Evolutionary conservation across 2,329 filamentous ascomycete species (phyloP).

Genomic region (Monosporascus sp.): DNA sequence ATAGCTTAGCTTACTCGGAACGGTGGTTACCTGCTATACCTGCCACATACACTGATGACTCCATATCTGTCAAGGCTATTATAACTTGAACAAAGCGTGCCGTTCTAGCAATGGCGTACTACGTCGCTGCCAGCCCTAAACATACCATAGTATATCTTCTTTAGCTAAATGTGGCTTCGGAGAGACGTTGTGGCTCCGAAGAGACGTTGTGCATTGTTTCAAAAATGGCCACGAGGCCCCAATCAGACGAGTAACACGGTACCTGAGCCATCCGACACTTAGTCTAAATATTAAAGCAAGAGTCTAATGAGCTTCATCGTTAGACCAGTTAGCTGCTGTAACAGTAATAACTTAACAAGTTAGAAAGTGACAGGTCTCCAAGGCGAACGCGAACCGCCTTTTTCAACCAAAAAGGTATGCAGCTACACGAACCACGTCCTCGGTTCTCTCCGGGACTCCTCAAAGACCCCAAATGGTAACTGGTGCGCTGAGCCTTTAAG

Average conservation of each 20-base stretch:
- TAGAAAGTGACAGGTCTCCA: too few species aligned
- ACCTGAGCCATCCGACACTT: too few species aligned
- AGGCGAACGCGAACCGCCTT: too few species aligned
- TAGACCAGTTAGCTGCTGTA: too few species aligned
- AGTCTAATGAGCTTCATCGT: too few species aligned
- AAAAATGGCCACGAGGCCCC: not conserved
- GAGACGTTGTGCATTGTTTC: not conserved
- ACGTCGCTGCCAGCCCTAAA: not conserved
- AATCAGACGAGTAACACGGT: not conserved
- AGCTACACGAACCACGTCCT: too few species aligned
- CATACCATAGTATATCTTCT: not conserved
- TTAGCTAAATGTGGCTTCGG: not conserved
- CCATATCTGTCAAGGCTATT: not conserved
- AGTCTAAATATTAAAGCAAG: too few species aligned
- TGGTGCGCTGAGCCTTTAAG: too few species aligned
- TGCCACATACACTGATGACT: not conserved
- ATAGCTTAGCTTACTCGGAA: not conserved
- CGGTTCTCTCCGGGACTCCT: too few species aligned
- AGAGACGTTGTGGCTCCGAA: not conserved
- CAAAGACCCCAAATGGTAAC: too few species aligned
- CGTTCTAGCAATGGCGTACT: not conserved
- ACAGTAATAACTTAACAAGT: too few species aligned
- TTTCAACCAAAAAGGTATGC: too few species aligned
- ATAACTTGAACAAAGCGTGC: not conserved
- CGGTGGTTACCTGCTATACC: not conserved